phyloP scores from a whole-genome alignment of 2,329 filamentous ascomycete species.

The Decorospora gaudefroyi region DNA sequence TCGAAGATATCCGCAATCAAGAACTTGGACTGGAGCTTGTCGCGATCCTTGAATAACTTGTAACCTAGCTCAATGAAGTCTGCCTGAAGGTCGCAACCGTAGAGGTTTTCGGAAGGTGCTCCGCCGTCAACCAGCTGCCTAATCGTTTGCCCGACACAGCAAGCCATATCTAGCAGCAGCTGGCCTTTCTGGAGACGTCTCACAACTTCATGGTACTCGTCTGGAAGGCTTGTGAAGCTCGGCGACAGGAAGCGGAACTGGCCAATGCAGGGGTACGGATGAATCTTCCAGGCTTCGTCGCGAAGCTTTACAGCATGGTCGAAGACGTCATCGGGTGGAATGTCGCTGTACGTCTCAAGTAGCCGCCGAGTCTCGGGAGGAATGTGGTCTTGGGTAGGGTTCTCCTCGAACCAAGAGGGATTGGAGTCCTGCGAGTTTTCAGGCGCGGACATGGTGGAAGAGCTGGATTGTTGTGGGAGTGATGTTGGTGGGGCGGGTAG shows the following conservation, averaged over 20 bases:
- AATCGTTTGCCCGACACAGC: conserved; percentile 53
- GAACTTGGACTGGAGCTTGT: conserved; percentile 55
- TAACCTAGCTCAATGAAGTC: conserved; percentile 61
- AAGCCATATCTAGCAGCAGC: conserved; percentile 50
- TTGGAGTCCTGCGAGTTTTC: conserved; percentile 1
- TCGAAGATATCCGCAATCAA: conserved; percentile 57
- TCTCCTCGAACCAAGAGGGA: conserved; percentile 35
- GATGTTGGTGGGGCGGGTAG: too few species aligned
- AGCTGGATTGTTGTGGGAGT: too few species aligned
- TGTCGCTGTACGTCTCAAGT: conserved; percentile 45
- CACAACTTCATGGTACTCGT: conserved; percentile 36
- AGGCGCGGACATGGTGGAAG: conserved; percentile 5
- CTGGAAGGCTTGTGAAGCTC: conserved; percentile 20
- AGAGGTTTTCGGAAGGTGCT: conserved; percentile 47
- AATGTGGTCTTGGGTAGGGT: conserved; percentile 29
- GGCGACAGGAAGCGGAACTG: conserved; percentile 41
- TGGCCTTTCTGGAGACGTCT: conserved; percentile 34
- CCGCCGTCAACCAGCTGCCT: conserved; percentile 49
- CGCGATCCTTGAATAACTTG: conserved; percentile 38
- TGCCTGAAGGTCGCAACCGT: conserved; percentile 47
- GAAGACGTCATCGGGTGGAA: conserved; percentile 39
- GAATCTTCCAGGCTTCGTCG: conserved; percentile 32
- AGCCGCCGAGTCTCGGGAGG: conserved; percentile 35
- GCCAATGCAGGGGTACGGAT: conserved; percentile 43
- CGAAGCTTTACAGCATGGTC: conserved; percentile 39